Percentiles rank a stretch among this genome's conserved stretches.
Evolutionary conservation across 768 basidiomycete genomes (phyloP).

Genomic region (Gymnopilus junonius): DNA sequence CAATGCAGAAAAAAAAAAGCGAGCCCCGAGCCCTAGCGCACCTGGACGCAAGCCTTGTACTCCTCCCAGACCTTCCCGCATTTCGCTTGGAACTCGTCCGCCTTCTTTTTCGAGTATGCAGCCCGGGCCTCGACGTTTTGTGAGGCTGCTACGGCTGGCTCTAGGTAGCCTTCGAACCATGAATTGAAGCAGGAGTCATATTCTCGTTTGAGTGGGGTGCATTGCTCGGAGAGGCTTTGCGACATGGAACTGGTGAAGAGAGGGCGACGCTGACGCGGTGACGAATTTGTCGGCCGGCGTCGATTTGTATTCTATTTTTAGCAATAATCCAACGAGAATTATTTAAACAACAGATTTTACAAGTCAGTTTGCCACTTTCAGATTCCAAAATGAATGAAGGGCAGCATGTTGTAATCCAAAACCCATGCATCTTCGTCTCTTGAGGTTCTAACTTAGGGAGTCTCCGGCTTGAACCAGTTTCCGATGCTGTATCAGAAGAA

Average conservation of each 20-base stretch:
- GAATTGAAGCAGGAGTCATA: slow-evolving; percentile 97
- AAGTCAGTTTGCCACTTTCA: too few relatives aligned
- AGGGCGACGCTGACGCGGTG: not conserved
- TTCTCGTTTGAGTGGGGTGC: slow-evolving; percentile 86
- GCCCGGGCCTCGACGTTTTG: slow-evolving; percentile 48
- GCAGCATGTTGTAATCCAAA: too few relatives aligned
- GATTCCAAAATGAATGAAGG: too few relatives aligned
- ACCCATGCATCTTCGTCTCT: too few relatives aligned
- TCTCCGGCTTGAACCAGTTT: too few relatives aligned
- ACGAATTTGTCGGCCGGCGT: not conserved
- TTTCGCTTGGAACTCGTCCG: slow-evolving; percentile 83
- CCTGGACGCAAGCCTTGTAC: slow-evolving; percentile 86
- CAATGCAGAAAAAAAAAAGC: not conserved
- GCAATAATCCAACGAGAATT: too few relatives aligned
- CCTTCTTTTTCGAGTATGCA: slow-evolving; percentile 75
- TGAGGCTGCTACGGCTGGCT: slow-evolving; percentile 64
- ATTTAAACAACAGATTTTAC: too few relatives aligned
- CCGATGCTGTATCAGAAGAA: too few relatives aligned
- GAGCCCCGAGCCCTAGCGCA: slow-evolving; percentile 37
- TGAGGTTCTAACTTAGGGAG: too few relatives aligned
- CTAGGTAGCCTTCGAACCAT: slow-evolving; percentile 97
- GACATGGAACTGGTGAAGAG: slow-evolving; percentile 54
- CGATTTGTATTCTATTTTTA: not conserved
- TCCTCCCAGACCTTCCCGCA: slow-evolving; percentile 85
- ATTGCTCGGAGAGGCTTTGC: slow-evolving; percentile 78